Percentiles rank a stretch among this genome's conserved stretches.
These are phyloP conservation scores for Candida xiaguanensis DNA, from an alignment of 805 yeast species.

Conservation along the genomic window DNA sequence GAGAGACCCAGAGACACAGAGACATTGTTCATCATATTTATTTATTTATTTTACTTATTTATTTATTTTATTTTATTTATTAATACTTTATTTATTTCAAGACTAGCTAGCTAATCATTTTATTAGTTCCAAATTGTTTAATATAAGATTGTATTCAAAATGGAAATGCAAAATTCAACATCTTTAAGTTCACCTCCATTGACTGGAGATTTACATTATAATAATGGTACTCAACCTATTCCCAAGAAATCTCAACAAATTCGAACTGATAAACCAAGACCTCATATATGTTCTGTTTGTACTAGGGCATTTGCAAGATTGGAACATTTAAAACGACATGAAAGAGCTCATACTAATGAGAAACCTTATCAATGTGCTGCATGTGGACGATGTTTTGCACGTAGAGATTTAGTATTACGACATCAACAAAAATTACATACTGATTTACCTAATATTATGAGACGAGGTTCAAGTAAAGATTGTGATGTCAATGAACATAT, in stretches of 20 bases:
- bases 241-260: constrained; percentile 82
- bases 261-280: constrained; percentile 91
- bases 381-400: constrained; percentile 93
- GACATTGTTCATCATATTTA: too few relatives aligned
- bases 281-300: constrained; percentile 85
- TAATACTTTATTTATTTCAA: too few relatives aligned
- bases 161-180: constrained; percentile 8
- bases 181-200: constrained; percentile 7
- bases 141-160: too few relatives aligned
- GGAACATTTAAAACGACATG: constrained; percentile 92
- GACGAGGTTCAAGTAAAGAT: constrained; percentile 26
- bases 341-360: constrained; percentile 91
- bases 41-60: too few relatives aligned
- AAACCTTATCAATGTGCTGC: constrained; percentile 95
- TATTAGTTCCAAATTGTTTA: too few relatives aligned
- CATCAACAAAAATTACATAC: constrained; percentile 93
- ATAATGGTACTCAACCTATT: constrained; percentile 54
- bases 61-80: too few relatives aligned
- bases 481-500: constrained; percentile 43
- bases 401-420: constrained; percentile 81
- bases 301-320: constrained; percentile 93
- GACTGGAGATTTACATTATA: neutral
- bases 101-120: too few relatives aligned
- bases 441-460: constrained; percentile 37
- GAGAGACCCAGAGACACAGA: too few relatives aligned